Base-by-base conservation (phyloP, 148 eudicot genomes). In the Amaranthus palmeri region DNA sequence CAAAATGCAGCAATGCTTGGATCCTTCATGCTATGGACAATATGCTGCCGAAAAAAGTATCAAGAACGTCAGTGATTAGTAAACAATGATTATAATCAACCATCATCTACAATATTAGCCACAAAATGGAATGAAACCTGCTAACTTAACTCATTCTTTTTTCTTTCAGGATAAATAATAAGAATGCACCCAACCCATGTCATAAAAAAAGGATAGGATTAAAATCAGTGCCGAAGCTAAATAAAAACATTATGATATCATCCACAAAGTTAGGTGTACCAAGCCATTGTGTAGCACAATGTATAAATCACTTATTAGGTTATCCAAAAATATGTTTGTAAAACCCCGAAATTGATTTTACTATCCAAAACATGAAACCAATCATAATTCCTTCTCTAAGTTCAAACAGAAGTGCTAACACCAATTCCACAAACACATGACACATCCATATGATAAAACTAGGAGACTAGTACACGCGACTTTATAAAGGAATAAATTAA, bases 1-100 rank as follows among this genome's bases (percentile, higher is more conserved):
- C 98, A 93, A 87, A 93, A 93, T 54, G 92, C 92, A 78, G 93
- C 96, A 75, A 93, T 93, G 82, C 96, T 93, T 18, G 98, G 98
- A 80, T 93, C 96, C 80, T 88, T 93, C 96, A 93, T 90, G 83
- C 90, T 90, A 75, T 84, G 79, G 74, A 81, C 85, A 54, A 93
- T 90, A 76, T 88, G 92, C 98, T 93, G 92, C 83, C 81, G 77
- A 66, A 83, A 72, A 17, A 51, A 43, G 2, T 68, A 72, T 17
- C 10, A 67, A 50, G 68, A 46, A 74, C 50, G 52, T 6, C 14
- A 36, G 42, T 25, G 36, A 71, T 69, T 54, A 63, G 59, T 15
- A 15, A 60, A 40, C 68, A 65, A 18, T 60, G 15, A 58, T 5
- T 8, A 8, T 48, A 54, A 47, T 47, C 45, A 25, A 73, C 44